Evolutionary conservation across 257 asterid genomes (phyloP).

Genomic region (Lycium ferocissimum): DNA sequence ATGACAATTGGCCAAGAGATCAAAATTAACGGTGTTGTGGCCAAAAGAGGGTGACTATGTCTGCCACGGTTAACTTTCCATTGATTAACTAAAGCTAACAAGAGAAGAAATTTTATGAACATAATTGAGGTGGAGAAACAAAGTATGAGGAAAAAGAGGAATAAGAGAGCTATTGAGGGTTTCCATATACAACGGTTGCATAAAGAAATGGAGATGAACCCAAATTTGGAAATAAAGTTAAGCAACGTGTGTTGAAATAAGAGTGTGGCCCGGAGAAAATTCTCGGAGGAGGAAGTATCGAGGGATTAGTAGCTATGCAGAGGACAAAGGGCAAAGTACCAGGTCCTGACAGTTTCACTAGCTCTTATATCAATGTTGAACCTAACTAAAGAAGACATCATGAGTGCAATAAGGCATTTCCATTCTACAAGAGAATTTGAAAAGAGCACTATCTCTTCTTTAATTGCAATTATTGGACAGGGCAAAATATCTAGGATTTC

Average conservation of each 20-base stretch:
- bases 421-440: not conserved
- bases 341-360: not conserved
- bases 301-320: slow-evolving; percentile 1
- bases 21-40: not conserved
- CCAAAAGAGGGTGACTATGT: not conserved
- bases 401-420: not conserved
- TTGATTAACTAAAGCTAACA: not conserved
- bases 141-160: not conserved
- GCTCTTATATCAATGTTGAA: slow-evolving; percentile 8
- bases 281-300: not conserved
- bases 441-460: not conserved
- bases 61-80: not conserved
- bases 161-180: slow-evolving; percentile 2
- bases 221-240: not conserved
- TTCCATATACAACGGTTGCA: not conserved
- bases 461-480: not conserved
- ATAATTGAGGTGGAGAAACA: not conserved
- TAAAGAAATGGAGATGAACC: not conserved
- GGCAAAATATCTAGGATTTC: slow-evolving; percentile 22
- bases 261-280: not conserved
- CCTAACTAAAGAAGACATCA: slow-evolving; percentile 1
- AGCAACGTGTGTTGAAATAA: not conserved
- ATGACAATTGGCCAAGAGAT: slow-evolving; percentile 12
- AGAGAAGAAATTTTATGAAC: not conserved
- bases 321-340: not conserved